These are phyloP conservation scores for Kwoniella bestiolae DNA, from an alignment of 768 basidiomycete genomes.

Conservation along the genomic window DNA sequence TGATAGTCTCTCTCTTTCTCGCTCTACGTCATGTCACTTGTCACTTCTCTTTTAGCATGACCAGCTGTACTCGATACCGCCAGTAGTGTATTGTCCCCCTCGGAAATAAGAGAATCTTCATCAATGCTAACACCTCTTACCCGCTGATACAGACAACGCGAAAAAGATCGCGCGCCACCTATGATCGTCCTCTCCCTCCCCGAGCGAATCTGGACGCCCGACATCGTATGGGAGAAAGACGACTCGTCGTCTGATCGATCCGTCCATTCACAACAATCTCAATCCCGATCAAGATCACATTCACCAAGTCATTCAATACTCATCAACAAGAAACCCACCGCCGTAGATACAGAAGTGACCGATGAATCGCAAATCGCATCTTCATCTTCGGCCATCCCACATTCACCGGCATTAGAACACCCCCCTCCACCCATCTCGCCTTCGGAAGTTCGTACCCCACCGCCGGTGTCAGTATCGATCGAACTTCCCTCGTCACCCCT, in stretches of 20 bases:
- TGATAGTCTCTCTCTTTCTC: neutral
- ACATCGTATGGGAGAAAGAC: constrained; percentile 57
- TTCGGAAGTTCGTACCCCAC: constrained; percentile 31
- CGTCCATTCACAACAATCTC: neutral
- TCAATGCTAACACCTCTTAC: constrained; percentile 51
- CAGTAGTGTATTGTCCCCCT: constrained; percentile 66
- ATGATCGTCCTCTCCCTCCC: constrained; percentile 53
- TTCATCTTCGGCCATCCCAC: neutral
- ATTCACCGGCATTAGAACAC: neutral
- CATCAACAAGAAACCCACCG: neutral
- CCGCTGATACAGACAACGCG: constrained; percentile 65
- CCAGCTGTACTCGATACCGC: too few species aligned
- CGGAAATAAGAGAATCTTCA: constrained; percentile 60
- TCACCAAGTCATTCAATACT: neutral
- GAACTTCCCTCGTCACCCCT: too few species aligned
- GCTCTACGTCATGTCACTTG: constrained; percentile 59
- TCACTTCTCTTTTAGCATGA: too few species aligned
- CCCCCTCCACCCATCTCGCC: constrained; percentile 34
- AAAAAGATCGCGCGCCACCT: constrained; percentile 62
- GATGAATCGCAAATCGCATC: neutral
- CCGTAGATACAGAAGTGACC: neutral
- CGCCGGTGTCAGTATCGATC: constrained; percentile 7
- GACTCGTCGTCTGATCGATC: constrained; percentile 33
- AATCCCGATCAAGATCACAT: neutral
- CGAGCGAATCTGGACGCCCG: constrained; percentile 56